Conservation (phyloP, 805 yeast genomes). For the Wickerhamiella musiphila region DNA sequence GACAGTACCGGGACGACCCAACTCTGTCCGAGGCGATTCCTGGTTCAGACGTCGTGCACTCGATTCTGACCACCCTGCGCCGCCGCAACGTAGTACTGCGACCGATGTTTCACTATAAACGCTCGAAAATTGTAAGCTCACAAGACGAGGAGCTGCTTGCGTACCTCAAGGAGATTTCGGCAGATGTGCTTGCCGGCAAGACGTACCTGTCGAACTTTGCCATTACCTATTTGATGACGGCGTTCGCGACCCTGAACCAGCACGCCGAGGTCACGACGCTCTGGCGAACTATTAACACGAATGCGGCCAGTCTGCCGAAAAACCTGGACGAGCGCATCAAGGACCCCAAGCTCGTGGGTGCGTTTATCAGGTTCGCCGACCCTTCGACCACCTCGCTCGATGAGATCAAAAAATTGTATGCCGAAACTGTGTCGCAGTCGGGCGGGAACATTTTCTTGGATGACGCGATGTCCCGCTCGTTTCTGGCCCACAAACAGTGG, state of each 20-base stretch:
- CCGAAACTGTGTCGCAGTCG: constrained; percentile 8
- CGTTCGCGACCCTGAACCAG: constrained; percentile 11
- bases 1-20: constrained; percentile 9
- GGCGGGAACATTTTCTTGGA: constrained; percentile 14
- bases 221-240: constrained; percentile 13
- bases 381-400: constrained; percentile 12
- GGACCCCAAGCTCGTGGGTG: constrained; percentile 15
- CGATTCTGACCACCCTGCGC: constrained; percentile 12
- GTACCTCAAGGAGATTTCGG: constrained; percentile 12
- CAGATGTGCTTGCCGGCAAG: constrained; percentile 10
- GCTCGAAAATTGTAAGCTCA: constrained; percentile 8
- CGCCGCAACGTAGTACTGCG: constrained; percentile 10
- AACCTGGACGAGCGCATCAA: constrained; percentile 6
- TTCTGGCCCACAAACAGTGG: constrained; percentile 9
- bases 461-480: constrained; percentile 13
- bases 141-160: constrained; percentile 11
- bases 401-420: constrained; percentile 11
- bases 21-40: constrained; percentile 3
- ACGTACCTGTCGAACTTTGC: constrained; percentile 13
- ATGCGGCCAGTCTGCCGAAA: not conserved
- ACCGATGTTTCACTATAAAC: constrained; percentile 11
- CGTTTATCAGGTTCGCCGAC: constrained; percentile 12
- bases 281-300: constrained; percentile 11
- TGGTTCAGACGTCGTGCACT: constrained; percentile 14
- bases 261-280: constrained; percentile 10